phyloP scores from a whole-genome alignment of 2,329 filamentous ascomycete genomes.

The Diaporthe batatas region DNA sequence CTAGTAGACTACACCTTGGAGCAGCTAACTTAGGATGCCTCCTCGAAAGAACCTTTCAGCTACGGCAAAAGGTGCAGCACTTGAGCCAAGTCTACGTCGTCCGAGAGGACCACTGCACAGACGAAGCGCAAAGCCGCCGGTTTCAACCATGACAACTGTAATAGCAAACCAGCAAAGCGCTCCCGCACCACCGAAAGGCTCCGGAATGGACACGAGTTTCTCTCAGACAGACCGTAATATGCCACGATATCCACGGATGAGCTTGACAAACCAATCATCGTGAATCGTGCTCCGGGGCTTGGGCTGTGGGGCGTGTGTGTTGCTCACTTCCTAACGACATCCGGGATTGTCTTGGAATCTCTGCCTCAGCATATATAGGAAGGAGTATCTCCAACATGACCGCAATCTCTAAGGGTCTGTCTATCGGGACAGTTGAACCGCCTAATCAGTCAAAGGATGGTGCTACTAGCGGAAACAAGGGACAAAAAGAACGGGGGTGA shows the following conservation, averaged over 20 bases:
- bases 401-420: constrained; percentile 40
- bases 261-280: constrained; percentile 40
- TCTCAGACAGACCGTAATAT: constrained; percentile 7
- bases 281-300: constrained; percentile 41
- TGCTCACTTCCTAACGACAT: constrained; percentile 47
- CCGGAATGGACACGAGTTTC: neutral
- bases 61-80: neutral
- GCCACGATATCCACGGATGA: neutral
- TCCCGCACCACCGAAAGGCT: neutral
- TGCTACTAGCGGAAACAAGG: neutral
- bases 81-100: neutral
- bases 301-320: constrained; percentile 49
- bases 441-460: constrained; percentile 19
- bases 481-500: neutral
- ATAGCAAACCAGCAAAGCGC: constrained; percentile 3
- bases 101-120: neutral
- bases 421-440: constrained; percentile 38
- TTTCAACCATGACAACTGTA: neutral
- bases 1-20: neutral
- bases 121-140: constrained; percentile 16
- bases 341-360: constrained; percentile 35
- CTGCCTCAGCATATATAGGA: constrained; percentile 41
- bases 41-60: neutral
- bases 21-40: neutral
- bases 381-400: constrained; percentile 41